Conservation (phyloP, 2,329 filamentous ascomycete species). For the Penicillium digitatum region DNA sequence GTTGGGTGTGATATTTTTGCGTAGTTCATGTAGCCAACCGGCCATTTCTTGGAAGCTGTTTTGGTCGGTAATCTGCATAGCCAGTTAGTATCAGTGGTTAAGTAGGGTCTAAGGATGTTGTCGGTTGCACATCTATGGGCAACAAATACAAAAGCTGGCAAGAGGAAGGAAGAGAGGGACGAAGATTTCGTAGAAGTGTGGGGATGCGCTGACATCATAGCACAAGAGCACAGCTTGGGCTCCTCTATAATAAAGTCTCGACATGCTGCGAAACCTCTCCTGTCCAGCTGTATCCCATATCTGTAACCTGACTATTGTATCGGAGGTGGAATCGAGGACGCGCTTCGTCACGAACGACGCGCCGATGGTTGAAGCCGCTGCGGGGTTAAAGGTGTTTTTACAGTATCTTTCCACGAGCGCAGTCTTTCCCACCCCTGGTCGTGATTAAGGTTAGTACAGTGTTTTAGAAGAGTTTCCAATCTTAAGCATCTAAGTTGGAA, state of each 20-base stretch:
- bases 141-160: not conserved
- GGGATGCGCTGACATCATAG: constrained; percentile 57
- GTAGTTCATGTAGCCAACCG: constrained; percentile 80
- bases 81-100: not conserved
- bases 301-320: constrained; percentile 83
- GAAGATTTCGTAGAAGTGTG: not conserved
- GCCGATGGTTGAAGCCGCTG: constrained; percentile 64
- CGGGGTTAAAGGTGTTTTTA: constrained; percentile 44
- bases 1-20: constrained; percentile 64
- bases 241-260: constrained; percentile 90
- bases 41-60: constrained; percentile 88
- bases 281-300: constrained; percentile 97
- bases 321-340: constrained; percentile 76
- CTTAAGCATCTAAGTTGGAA: not conserved
- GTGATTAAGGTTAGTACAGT: constrained; percentile 1
- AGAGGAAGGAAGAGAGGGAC: not conserved
- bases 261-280: constrained; percentile 91
- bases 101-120: not conserved
- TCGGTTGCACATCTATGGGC: not conserved
- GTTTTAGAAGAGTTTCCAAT: not conserved
- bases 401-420: constrained; percentile 51
- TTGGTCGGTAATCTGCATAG: constrained; percentile 66
- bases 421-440: constrained; percentile 50
- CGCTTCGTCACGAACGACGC: constrained; percentile 77
- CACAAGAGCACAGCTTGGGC: constrained; percentile 91